phyloP scores from a whole-genome alignment of 768 basidiomycete species.

The Sporobolomyces phaffii region DNA sequence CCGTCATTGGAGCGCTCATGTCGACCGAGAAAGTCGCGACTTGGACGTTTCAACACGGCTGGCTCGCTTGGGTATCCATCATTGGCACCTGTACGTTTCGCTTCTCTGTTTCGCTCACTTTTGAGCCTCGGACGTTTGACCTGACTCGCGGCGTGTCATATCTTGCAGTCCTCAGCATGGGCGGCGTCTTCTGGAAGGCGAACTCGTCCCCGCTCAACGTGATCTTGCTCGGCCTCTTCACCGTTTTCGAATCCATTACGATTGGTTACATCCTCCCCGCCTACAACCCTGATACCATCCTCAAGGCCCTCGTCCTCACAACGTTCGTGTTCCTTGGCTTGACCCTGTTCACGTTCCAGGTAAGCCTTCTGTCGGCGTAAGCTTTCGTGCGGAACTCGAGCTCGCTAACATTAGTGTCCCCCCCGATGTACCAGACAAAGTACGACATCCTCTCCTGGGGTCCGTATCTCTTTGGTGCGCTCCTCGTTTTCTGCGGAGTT shows the following conservation, averaged over 20 bases:
- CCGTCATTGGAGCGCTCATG: conserved; percentile 66
- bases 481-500: conserved; percentile 35
- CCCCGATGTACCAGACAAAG: conserved; percentile 44
- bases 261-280: conserved; percentile 78
- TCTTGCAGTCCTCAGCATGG: conserved; percentile 65
- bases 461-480: conserved; percentile 78
- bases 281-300: conserved; percentile 59
- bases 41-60: conserved; percentile 46
- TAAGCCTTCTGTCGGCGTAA: conserved; percentile 46
- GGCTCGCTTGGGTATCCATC: conserved; percentile 44
- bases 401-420: conserved; percentile 15
- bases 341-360: conserved; percentile 90
- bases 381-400: no score
- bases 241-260: conserved; percentile 80
- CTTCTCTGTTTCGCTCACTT: background rate
- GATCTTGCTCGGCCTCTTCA: conserved; percentile 76
- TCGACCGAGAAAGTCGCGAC: conserved; percentile 48
- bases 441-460: conserved; percentile 92
- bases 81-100: conserved; percentile 15
- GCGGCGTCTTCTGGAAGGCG: conserved; percentile 82
- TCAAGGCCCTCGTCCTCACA: conserved; percentile 88
- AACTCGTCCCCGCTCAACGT: conserved; percentile 85
- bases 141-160: no score
- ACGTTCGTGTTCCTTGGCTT: conserved; percentile 87
- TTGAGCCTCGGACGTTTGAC: no score